Evolutionary conservation across 805 yeast genomes (phyloP).

Genomic region (Starmerella gropengiesseri): DNA sequence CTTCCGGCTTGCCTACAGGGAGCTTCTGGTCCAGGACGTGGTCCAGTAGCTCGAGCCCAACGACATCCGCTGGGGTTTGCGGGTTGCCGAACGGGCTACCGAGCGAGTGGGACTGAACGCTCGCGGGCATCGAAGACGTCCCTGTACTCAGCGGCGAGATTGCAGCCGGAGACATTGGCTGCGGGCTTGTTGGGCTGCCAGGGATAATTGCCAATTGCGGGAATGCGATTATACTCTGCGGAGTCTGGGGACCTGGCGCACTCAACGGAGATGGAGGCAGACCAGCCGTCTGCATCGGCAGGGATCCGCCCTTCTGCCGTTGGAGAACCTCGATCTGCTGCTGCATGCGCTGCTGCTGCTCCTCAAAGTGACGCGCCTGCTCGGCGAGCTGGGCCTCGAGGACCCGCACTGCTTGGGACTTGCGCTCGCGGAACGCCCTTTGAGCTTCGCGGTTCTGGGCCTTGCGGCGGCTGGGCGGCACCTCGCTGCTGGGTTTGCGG

Average conservation of each 20-base stretch:
- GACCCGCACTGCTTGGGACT: conserved; percentile 43
- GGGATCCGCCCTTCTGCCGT: conserved; percentile 28
- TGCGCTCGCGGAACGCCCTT: conserved; percentile 76
- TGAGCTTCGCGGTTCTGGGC: conserved; percentile 74
- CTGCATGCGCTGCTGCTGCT: conserved; percentile 71
- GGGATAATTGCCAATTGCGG: not conserved
- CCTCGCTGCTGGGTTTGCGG: conserved; percentile 53
- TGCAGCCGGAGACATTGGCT: conserved; percentile 8
- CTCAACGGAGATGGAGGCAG: not conserved
- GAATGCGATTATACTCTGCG: conserved; percentile 1
- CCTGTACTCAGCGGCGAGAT: conserved; percentile 4
- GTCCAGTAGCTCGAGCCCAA: conserved; percentile 27
- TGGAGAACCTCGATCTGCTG: conserved; percentile 55
- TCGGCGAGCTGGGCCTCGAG: conserved; percentile 83
- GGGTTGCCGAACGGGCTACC: conserved; percentile 20
- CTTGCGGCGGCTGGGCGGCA: conserved; percentile 51
- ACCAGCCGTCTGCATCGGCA: not conserved
- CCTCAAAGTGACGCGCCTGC: conserved; percentile 67
- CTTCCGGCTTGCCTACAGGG: conserved; percentile 19
- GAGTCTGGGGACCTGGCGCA: not conserved
- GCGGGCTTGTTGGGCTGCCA: conserved; percentile 6
- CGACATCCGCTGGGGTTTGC: conserved; percentile 20
- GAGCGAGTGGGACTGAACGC: conserved; percentile 6
- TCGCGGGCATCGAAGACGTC: not conserved
- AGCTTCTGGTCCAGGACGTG: conserved; percentile 30